A percentile compares a stretch with the other conserved stretches of the same genome.
phyloP scores from a whole-genome alignment of 805 yeast genomes.

The Candida peoriensis region DNA sequence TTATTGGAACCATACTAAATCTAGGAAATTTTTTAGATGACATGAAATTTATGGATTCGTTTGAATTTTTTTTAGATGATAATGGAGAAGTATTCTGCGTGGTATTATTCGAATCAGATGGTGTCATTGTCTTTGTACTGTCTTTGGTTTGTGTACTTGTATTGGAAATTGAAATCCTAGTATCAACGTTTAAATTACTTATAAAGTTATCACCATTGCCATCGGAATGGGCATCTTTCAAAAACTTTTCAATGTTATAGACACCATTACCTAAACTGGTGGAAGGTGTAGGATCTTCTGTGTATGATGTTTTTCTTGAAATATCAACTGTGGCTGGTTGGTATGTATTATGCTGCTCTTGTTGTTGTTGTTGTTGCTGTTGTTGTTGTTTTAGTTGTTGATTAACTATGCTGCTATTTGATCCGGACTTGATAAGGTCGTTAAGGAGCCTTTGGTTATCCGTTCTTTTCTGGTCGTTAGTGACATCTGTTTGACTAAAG shows the following conservation, averaged over 20 bases:
- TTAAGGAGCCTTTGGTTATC: too few species aligned
- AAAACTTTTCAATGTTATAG: constrained; percentile 9
- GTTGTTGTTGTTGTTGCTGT: too few species aligned
- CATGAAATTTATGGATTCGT: constrained; percentile 15
- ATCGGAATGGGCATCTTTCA: constrained; percentile 2
- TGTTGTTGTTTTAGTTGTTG: too few species aligned
- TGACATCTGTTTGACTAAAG: too few species aligned
- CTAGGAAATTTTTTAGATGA: constrained; percentile 14
- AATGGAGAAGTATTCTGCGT: constrained; percentile 10
- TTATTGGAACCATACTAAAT: constrained; percentile 29
- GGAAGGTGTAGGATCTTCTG: not conserved
- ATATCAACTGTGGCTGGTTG: constrained; percentile 22
- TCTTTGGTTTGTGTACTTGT: constrained; percentile 2
- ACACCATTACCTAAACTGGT: constrained; percentile 3
- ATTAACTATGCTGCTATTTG: too few species aligned
- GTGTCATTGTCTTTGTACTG: not conserved
- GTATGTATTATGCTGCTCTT: too few species aligned
- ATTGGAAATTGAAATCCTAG: too few species aligned
- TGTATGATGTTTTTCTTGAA: constrained; percentile 6
- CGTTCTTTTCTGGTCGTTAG: not conserved
- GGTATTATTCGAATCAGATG: not conserved
- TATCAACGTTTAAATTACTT: constrained; percentile 6
- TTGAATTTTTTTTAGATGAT: constrained; percentile 19
- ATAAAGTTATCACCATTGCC: constrained; percentile 3
- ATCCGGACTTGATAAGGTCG: too few species aligned